phyloP scores from a whole-genome alignment of 495 filamentous ascomycete species.

The Friedmanniomyces endolithicus region DNA sequence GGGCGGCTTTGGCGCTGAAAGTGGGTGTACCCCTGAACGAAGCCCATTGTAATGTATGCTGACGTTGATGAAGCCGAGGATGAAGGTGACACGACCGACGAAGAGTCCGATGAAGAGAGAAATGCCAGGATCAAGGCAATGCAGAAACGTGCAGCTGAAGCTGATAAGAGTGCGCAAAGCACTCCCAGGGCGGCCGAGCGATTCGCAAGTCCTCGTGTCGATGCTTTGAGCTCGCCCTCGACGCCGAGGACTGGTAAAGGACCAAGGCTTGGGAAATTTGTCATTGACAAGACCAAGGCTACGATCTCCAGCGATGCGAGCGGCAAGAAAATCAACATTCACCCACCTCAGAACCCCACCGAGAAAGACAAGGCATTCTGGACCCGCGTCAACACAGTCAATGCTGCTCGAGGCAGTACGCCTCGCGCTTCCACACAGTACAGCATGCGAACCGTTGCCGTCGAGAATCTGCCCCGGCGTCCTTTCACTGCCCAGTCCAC shows the following conservation, averaged over 20 bases:
- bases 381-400: conserved; percentile 3
- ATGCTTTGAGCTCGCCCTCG: not conserved
- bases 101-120: conserved; percentile 12
- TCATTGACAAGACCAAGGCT: conserved; percentile 11
- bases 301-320: conserved; percentile 3
- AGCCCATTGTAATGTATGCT: not conserved
- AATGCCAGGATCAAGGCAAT: not conserved
- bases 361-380: conserved; percentile 19
- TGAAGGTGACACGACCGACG: conserved; percentile 19
- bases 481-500: conserved; percentile 19
- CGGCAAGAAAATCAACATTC: not conserved
- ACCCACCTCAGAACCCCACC: conserved; percentile 7
- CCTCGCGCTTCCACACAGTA: not conserved
- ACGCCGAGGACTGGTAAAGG: conserved; percentile 2
- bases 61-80: conserved; percentile 13
- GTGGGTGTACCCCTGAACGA: conserved; percentile 1
- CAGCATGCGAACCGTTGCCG: not conserved
- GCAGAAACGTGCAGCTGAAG: not conserved
- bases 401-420: not conserved
- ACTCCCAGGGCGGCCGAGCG: conserved; percentile 2
- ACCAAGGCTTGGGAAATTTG: conserved; percentile 12
- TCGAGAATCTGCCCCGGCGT: conserved; percentile 11
- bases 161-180: not conserved
- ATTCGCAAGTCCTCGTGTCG: not conserved
- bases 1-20: not conserved